These are phyloP conservation scores for Nakaseomyces bracarensis DNA, from an alignment of 1,139 yeast genomes.

Conservation along the genomic window DNA sequence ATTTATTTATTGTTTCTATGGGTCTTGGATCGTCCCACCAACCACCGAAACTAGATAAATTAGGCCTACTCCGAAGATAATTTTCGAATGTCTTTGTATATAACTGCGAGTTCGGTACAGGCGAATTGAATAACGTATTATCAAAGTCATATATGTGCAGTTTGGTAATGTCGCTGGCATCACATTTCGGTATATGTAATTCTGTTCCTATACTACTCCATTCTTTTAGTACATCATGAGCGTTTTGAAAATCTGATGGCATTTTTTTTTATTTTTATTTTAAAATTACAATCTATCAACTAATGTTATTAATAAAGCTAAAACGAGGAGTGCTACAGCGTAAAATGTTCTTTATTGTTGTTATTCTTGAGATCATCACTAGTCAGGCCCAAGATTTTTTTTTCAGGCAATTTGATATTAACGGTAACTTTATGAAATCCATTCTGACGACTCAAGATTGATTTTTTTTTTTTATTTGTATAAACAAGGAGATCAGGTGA, in stretches of 20 bases:
- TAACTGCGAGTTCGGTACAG: conserved; percentile 37
- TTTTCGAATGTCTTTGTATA: conserved; percentile 30
- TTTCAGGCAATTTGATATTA: too few species aligned
- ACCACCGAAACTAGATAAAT: conserved; percentile 33
- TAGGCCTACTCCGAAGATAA: conserved; percentile 7
- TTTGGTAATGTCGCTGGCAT: conserved; percentile 17
- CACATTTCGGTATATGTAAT: conserved; percentile 14
- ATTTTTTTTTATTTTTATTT: neutral
- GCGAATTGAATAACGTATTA: conserved; percentile 40
- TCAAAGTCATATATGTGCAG: conserved; percentile 44
- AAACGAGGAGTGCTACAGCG: too few species aligned
- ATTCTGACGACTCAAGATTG: too few species aligned
- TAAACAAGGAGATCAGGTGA: too few species aligned
- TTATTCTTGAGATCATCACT: too few species aligned
- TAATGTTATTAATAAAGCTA: too few species aligned
- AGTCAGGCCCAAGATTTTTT: too few species aligned
- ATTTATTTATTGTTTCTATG: conserved; percentile 15
- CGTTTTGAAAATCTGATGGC: too few species aligned
- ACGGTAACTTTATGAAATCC: too few species aligned
- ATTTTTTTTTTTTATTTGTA: too few species aligned
- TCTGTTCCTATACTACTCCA: conserved; percentile 25
- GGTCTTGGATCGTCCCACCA: conserved; percentile 40
- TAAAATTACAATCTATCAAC: too few species aligned
- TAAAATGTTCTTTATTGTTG: too few species aligned
- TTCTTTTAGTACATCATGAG: conserved; percentile 10